Conservation (phyloP, 208 protist genomes). For the Acanthamoeba royreba region DNA sequence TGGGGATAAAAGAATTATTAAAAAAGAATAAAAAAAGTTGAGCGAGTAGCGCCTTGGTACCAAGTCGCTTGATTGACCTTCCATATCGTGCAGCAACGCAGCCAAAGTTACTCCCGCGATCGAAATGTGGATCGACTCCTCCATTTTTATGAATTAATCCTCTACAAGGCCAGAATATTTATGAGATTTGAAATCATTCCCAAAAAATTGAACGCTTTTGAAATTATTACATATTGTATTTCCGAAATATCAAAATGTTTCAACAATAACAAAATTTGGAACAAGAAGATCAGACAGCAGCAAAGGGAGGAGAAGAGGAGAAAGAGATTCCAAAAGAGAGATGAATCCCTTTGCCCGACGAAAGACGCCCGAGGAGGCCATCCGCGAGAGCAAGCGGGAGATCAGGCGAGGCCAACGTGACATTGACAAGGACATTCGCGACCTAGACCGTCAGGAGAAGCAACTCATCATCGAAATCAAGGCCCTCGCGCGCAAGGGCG, state of each 20-base stretch:
- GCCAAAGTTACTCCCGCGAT: neutral
- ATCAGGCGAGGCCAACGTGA: neutral
- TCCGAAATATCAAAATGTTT: no score
- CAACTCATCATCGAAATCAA: slow-evolving; percentile 33
- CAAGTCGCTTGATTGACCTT: neutral
- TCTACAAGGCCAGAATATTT: no score
- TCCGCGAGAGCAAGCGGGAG: neutral
- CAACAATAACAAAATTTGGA: no score
- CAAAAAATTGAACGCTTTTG: no score
- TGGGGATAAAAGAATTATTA: neutral
- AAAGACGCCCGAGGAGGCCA: slow-evolving; percentile 35
- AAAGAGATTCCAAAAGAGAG: no score
- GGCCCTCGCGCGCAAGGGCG: neutral
- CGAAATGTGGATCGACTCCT: neutral
- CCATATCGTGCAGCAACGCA: neutral
- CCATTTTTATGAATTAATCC: neutral
- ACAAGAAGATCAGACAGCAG: no score
- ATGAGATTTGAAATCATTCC: no score
- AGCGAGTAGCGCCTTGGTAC: neutral
- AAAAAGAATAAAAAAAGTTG: no score
- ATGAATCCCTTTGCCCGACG: no score
- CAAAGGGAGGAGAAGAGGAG: no score
- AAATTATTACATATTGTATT: no score
- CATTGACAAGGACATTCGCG: neutral
- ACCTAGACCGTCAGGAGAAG: slow-evolving; percentile 28